Percentiles rank a stretch among this genome's conserved stretches.
phyloP scores from a whole-genome alignment of 441 rosid genomes.

The Kokia cookei region DNA sequence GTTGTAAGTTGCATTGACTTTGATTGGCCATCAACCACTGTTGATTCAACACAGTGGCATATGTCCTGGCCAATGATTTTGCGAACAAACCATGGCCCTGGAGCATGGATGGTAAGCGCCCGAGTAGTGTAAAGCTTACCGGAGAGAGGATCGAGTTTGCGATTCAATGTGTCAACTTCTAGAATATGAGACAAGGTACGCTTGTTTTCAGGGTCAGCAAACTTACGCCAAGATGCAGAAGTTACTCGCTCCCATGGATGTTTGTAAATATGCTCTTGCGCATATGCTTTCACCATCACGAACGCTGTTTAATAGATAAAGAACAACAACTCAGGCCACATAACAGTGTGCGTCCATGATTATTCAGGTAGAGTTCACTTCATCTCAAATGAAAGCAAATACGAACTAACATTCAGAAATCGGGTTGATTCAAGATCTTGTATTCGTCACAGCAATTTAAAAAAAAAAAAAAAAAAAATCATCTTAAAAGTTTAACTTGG shows the following conservation, averaged over 20 bases:
- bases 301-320: not conserved
- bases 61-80: conserved; percentile 83
- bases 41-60: conserved; percentile 88
- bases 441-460: not conserved
- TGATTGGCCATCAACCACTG: conserved; percentile 66
- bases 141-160: conserved; percentile 47
- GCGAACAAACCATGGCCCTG: conserved; percentile 92
- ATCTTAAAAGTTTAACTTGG: not conserved
- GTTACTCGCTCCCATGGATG: conserved; percentile 99
- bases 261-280: conserved; percentile 84
- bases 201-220: conserved; percentile 88
- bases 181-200: conserved; percentile 73
- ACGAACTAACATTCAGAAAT: not conserved
- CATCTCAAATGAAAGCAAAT: not conserved
- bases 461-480: not conserved
- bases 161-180: conserved; percentile 83
- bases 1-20: conserved; percentile 89
- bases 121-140: conserved; percentile 91
- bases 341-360: not conserved
- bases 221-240: conserved; percentile 98
- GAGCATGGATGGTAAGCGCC: conserved; percentile 79
- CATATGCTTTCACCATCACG: conserved; percentile 76
- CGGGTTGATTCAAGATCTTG: not conserved
- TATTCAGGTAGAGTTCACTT: not conserved
- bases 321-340: not conserved